A percentile compares a stretch with the other conserved stretches of the same genome.
Evolutionary conservation across 306 rosid species (phyloP).

Genomic region (Carpinus viminea): DNA sequence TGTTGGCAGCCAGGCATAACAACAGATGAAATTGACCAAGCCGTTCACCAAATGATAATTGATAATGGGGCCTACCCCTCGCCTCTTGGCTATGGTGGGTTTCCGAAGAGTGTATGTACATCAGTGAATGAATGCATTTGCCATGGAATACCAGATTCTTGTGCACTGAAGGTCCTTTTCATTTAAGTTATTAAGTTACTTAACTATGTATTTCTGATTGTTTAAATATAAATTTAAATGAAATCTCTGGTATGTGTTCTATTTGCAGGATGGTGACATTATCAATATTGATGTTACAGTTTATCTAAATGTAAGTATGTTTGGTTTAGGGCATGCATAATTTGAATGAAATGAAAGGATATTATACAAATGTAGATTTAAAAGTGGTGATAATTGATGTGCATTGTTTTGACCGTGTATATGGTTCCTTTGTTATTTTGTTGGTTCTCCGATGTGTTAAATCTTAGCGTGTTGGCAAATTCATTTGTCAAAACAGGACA

Average conservation of each 20-base stretch:
- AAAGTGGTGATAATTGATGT: neutral
- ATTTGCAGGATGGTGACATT: slow-evolving; percentile 90
- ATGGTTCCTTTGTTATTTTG: neutral
- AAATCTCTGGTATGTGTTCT: slow-evolving; percentile 16
- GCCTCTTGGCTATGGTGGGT: slow-evolving; percentile 91
- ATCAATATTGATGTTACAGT: slow-evolving; percentile 90
- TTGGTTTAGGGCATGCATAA: neutral
- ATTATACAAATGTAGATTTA: neutral
- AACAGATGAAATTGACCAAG: slow-evolving; percentile 91
- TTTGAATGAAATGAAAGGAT: slow-evolving; percentile 7
- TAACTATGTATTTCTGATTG: slow-evolving; percentile 2
- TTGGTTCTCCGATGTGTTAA: neutral
- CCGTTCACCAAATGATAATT: slow-evolving; percentile 92
- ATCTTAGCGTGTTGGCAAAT: no score
- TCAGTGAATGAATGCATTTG: slow-evolving; percentile 96
- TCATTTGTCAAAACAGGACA: no score
- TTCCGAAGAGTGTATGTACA: slow-evolving; percentile 98
- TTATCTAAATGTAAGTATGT: slow-evolving; percentile 77
- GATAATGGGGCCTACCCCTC: slow-evolving; percentile 97
- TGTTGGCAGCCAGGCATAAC: slow-evolving; percentile 94
- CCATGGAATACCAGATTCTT: slow-evolving; percentile 96
- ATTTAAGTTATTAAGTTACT: slow-evolving; percentile 16
- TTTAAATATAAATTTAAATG: neutral
- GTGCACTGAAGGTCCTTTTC: slow-evolving; percentile 69
- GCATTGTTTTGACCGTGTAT: neutral